A percentile compares a stretch with the other conserved stretches of the same genome.
Evolutionary conservation across 805 yeast species (phyloP).

Genomic region (Zygoascus tannicola): DNA sequence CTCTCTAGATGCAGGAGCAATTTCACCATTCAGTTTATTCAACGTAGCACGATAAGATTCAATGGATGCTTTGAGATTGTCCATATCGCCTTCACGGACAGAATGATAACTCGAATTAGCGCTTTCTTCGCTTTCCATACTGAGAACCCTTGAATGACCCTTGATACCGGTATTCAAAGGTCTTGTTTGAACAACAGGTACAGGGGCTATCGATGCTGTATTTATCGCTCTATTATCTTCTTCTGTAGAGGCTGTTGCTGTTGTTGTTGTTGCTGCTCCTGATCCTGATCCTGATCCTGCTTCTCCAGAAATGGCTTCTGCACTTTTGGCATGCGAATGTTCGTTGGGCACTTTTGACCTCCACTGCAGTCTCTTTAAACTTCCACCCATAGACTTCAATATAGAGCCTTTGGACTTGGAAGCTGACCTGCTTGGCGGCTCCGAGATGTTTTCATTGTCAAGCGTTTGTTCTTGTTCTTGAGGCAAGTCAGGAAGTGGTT

Average conservation of each 20-base stretch:
- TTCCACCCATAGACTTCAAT: neutral
- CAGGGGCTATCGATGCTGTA: no score
- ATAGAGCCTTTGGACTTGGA: neutral
- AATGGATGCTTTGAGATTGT: conserved; percentile 7
- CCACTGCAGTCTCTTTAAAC: neutral
- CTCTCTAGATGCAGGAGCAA: conserved; percentile 1
- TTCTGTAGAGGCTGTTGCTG: neutral
- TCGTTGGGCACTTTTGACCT: neutral
- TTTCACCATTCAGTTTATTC: conserved; percentile 3
- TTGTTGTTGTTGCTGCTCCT: neutral
- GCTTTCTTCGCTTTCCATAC: neutral
- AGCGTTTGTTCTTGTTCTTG: no score
- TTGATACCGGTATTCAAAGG: neutral
- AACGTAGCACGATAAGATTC: conserved; percentile 9
- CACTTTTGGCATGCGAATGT: no score
- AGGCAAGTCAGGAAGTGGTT: neutral
- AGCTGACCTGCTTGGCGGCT: neutral
- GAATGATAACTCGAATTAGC: neutral
- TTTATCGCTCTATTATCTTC: no score
- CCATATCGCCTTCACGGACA: conserved; percentile 5
- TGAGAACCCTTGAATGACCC: neutral
- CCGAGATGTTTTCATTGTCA: no score
- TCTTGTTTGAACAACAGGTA: neutral
- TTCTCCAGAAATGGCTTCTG: no score
- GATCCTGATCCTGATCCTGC: neutral